A percentile compares a stretch with the other conserved stretches of the same genome.
Conservation (phyloP, 192 early-diverging fungal species). For the Spizellomyces punctatus region DNA sequence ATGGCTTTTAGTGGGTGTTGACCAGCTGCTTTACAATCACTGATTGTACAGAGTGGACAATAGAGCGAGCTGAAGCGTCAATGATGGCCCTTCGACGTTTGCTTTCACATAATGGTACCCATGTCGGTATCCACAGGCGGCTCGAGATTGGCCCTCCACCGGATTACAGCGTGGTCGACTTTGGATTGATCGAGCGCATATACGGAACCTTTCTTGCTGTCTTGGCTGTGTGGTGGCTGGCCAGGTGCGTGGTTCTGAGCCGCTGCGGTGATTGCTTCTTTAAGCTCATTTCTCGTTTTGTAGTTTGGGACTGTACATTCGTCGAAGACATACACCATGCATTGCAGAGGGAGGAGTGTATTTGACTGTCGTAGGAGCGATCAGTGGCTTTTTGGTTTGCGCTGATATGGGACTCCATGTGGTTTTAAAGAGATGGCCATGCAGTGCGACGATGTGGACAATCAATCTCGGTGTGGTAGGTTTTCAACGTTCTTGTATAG, state of each 20-base stretch:
- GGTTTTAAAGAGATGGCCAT: slow-evolving; percentile 10
- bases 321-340: slow-evolving; percentile 1
- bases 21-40: too few species aligned
- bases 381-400: slow-evolving; percentile 3
- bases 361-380: slow-evolving; percentile 5
- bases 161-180: neutral
- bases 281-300: neutral
- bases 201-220: neutral
- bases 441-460: slow-evolving; percentile 6
- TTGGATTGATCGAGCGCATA: neutral
- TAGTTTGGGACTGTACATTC: slow-evolving; percentile 6
- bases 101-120: too few species aligned
- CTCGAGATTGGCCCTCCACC: too few species aligned
- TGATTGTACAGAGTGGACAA: too few species aligned
- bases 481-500: neutral
- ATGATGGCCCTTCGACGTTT: too few species aligned
- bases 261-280: too few species aligned
- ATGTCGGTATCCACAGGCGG: too few species aligned
- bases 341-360: slow-evolving; percentile 1
- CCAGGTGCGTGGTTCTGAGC: neutral
- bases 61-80: too few species aligned
- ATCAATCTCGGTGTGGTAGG: slow-evolving; percentile 4
- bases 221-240: slow-evolving; percentile 8
- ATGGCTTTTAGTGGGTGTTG: too few species aligned
- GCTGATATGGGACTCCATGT: slow-evolving; percentile 1